A percentile compares a stretch with the other conserved stretches of the same genome.
phyloP scores from a whole-genome alignment of 352 stramenopile species.

The Phytopythium montanum region DNA sequence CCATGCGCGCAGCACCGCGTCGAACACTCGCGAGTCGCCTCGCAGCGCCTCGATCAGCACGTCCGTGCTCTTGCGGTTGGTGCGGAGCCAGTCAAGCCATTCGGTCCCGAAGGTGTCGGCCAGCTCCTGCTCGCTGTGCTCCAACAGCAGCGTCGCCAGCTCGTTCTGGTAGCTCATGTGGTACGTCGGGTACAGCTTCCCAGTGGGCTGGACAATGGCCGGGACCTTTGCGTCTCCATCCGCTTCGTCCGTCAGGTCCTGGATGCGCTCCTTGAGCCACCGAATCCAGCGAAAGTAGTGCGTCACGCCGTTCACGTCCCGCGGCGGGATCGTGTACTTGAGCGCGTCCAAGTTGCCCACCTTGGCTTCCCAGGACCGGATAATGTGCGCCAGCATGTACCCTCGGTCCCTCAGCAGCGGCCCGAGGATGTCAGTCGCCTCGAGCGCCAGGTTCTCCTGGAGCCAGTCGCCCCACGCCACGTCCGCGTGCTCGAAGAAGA shows the following conservation, averaged over 20 bases:
- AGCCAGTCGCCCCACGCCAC: slow-evolving; percentile 50
- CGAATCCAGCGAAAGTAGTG: slow-evolving; percentile 74
- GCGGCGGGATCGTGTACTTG: slow-evolving; percentile 53
- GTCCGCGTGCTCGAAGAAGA: slow-evolving; percentile 54
- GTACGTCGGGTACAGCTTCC: slow-evolving; percentile 53
- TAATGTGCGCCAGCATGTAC: slow-evolving; percentile 52
- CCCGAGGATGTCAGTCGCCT: slow-evolving; percentile 41
- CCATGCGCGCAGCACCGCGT: slow-evolving; percentile 42
- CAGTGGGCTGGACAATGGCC: slow-evolving; percentile 28
- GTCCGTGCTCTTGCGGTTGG: slow-evolving; percentile 44
- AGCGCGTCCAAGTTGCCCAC: slow-evolving; percentile 22
- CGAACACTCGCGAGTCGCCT: slow-evolving; percentile 30
- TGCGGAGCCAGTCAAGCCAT: slow-evolving; percentile 46
- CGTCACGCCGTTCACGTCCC: slow-evolving; percentile 37
- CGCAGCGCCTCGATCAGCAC: slow-evolving; percentile 47
- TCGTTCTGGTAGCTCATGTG: slow-evolving; percentile 51
- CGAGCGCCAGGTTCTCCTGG: slow-evolving; percentile 32
- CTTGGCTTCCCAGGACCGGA: slow-evolving; percentile 62
- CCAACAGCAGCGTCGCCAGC: slow-evolving; percentile 41
- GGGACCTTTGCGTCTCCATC: slow-evolving; percentile 24
- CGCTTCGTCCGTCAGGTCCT: slow-evolving; percentile 42
- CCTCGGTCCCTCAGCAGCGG: slow-evolving; percentile 44
- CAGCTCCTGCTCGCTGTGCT: slow-evolving; percentile 48
- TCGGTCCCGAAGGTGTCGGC: slow-evolving; percentile 25
- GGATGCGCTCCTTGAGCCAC: slow-evolving; percentile 60